phyloP scores from a whole-genome alignment of 805 yeast species.

The Pichia membranifaciens region DNA sequence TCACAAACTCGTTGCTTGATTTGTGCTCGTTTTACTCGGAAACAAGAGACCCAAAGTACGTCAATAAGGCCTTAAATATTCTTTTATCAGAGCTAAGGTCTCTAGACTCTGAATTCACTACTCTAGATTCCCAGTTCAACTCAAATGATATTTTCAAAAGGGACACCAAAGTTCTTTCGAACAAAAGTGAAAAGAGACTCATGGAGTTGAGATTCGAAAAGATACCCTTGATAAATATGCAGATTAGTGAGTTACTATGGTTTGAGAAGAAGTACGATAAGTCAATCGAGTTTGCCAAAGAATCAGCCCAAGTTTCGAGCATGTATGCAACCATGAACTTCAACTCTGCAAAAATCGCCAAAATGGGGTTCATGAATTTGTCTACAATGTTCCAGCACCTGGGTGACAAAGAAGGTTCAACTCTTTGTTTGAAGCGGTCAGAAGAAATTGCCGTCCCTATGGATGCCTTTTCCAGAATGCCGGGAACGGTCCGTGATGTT shows the following conservation, averaged over 20 bases:
- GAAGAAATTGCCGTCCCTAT: constrained; percentile 29
- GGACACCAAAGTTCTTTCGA: constrained; percentile 11
- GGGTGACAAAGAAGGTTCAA: constrained; percentile 26
- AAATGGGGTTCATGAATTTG: constrained; percentile 33
- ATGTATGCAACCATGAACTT: constrained; percentile 28
- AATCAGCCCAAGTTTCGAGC: constrained; percentile 32
- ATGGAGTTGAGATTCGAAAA: constrained; percentile 25
- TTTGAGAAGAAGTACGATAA: constrained; percentile 26
- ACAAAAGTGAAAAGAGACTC: constrained; percentile 19
- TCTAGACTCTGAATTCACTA: constrained; percentile 24
- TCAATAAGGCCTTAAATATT: constrained; percentile 31
- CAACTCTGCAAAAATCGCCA: constrained; percentile 35
- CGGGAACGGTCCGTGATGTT: constrained; percentile 26
- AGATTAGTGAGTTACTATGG: constrained; percentile 40
- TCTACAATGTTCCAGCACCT: constrained; percentile 28
- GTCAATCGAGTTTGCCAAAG: constrained; percentile 38
- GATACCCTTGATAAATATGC: constrained; percentile 35
- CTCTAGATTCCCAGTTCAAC: constrained; percentile 15
- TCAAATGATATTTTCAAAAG: constrained; percentile 16
- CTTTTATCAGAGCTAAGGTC: constrained; percentile 30
- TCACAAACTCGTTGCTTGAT: constrained; percentile 28
- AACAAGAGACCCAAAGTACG: constrained; percentile 16
- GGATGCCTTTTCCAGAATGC: constrained; percentile 20
- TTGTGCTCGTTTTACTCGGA: constrained; percentile 26
- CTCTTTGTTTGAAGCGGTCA: constrained; percentile 23